Conservation (phyloP, 176 grass and related monocot genomes). For the bread wheat (Triticum aestivum) region IWGSC_CS_RefSeq_v2.1 NC_057806.1:597383121-597383620, state of each 20-base stretch:
- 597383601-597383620: too few species aligned
- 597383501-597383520: background rate
- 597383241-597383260: background rate
- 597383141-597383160: background rate
- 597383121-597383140: background rate
- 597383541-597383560: background rate
- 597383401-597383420: background rate
- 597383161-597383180: slow-evolving; percentile 8
- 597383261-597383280: too few species aligned
- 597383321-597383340: too few species aligned
- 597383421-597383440: too few species aligned
- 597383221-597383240: background rate
- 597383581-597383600: background rate
- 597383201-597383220: background rate
- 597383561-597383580: background rate
- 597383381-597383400: background rate
- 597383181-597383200: background rate
- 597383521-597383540: background rate
- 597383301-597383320: background rate
- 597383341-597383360: background rate
- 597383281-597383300: background rate
- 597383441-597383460: background rate
- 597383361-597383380: background rate
- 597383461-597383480: background rate
- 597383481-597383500: background rate